Base-by-base conservation (phyloP, 148 eudicot genomes). In the Dysphania ambrosioides region DNA sequence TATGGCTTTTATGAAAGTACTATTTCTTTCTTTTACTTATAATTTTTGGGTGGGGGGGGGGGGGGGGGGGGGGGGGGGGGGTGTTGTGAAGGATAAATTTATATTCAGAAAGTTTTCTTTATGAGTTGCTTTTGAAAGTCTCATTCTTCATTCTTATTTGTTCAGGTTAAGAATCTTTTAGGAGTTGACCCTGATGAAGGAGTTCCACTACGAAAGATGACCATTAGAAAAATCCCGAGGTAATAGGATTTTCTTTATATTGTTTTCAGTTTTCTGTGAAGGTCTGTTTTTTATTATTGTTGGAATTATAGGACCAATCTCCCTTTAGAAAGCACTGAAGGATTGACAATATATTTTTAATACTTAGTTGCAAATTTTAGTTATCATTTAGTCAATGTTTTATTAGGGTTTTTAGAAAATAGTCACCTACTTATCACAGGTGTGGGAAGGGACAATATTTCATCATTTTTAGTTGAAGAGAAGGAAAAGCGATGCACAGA, bases 171-270 rank as follows among this genome's bases (percentile, higher is more conserved):
- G 81, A 94, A 88, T 85, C 89, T 91, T 56, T 75, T 94, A 42
- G 81, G 88, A 65, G 93, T 94, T 82, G 87, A 91, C 77, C 93
- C 95, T 32, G 88, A 87, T 47, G 89, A 87, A 81, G 89, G 84
- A 77, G 87, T 91, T 75, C 91, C 96, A 65, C 82, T 92, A 47
- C 86, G 96, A 82, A 95, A 87, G 85, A 88, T 92, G 88, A 29
- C 84, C 30, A 73, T 94, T 56, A 75, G 98, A 71, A 92, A 87
- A 85, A 89, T 95, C 74, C 98, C 98, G 40, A 78, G 97, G 98
- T 91, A 85, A 73, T 73, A 7, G 72, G 58, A 38, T n/a, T 31
- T 41, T 42, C 9, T 31, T 35, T 16, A 11, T 3, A 0, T 21
- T 0, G 35, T 19, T 32, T 19, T 13, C 6, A 6, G 7, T 12